Conservation (phyloP, 139 green algal species). For the Closterium sp. region DNA sequence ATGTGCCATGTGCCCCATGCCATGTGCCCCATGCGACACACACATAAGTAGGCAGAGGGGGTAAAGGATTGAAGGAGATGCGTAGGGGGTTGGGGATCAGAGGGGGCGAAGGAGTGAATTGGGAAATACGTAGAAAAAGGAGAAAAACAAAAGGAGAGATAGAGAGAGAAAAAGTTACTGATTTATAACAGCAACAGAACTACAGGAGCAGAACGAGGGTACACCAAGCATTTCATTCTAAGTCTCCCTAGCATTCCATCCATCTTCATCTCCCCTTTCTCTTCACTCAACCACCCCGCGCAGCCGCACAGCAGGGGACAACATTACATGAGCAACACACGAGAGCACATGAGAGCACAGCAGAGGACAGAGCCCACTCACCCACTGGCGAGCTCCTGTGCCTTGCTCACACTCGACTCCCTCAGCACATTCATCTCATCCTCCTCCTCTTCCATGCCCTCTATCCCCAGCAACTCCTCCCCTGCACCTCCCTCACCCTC, state of each 20-base stretch:
- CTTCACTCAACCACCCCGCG: background rate
- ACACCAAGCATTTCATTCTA: background rate
- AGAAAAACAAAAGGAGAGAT: background rate
- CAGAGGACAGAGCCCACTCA: background rate
- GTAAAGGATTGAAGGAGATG: background rate
- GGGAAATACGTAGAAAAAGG: background rate
- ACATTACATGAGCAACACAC: no score
- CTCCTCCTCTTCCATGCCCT: background rate
- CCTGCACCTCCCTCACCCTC: slow-evolving; percentile 2
- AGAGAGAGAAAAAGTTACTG: no score
- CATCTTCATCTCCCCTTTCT: background rate
- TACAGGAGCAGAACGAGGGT: no score
- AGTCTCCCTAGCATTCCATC: background rate
- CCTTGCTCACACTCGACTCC: slow-evolving; percentile 35
- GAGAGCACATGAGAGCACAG: no score
- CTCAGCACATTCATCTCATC: slow-evolving; percentile 15
- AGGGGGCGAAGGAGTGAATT: background rate
- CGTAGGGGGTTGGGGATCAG: background rate
- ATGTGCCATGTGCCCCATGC: background rate
- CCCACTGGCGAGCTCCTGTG: slow-evolving; percentile 24
- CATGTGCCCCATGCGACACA: background rate
- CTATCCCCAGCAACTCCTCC: background rate
- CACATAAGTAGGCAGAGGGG: background rate
- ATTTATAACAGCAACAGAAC: no score
- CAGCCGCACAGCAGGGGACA: background rate